Evolutionary conservation across 345 rosid genomes (phyloP).

Genomic region (Crucihimalaya himalaica): DNA sequence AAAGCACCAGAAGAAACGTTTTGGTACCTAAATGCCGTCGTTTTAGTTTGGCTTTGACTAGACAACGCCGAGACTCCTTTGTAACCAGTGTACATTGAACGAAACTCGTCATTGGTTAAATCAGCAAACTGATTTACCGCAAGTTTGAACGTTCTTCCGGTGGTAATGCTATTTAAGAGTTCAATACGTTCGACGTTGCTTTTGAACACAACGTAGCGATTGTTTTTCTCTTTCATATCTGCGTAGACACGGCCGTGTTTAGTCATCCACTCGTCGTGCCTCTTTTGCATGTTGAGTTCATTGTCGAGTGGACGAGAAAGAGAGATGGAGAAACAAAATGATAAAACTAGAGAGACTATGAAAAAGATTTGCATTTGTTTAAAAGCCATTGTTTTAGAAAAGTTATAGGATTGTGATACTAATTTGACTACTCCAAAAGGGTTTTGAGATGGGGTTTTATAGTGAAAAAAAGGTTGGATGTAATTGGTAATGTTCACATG

Average conservation of each 20-base stretch:
- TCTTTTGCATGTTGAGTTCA: constrained; percentile 40
- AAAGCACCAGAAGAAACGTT: constrained; percentile 36
- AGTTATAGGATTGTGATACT: not conserved
- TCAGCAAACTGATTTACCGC: constrained; percentile 52
- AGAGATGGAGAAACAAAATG: constrained; percentile 12
- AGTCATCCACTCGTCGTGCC: constrained; percentile 47
- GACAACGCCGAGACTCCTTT: constrained; percentile 19
- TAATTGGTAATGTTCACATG: constrained; percentile 12
- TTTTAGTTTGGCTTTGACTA: not conserved
- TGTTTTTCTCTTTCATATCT: constrained; percentile 33
- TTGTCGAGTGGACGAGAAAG: constrained; percentile 36
- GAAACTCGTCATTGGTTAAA: constrained; percentile 54
- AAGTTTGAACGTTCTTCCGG: constrained; percentile 42
- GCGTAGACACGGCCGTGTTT: constrained; percentile 41
- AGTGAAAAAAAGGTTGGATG: constrained; percentile 9
- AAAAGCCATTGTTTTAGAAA: constrained; percentile 27
- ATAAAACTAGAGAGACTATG: constrained; percentile 24
- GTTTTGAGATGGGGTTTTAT: constrained; percentile 26
- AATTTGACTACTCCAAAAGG: constrained; percentile 25
- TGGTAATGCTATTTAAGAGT: constrained; percentile 30
- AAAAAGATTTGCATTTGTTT: constrained; percentile 13
- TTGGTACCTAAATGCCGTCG: constrained; percentile 30
- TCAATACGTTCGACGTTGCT: constrained; percentile 46
- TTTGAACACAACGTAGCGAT: constrained; percentile 47
- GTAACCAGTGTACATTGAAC: constrained; percentile 42